Evolutionary conservation across 164 flowering plant species (phyloP), one percentile per base, ranked within the genome.

Genomic region (Taxillus chinensis): DNA sequence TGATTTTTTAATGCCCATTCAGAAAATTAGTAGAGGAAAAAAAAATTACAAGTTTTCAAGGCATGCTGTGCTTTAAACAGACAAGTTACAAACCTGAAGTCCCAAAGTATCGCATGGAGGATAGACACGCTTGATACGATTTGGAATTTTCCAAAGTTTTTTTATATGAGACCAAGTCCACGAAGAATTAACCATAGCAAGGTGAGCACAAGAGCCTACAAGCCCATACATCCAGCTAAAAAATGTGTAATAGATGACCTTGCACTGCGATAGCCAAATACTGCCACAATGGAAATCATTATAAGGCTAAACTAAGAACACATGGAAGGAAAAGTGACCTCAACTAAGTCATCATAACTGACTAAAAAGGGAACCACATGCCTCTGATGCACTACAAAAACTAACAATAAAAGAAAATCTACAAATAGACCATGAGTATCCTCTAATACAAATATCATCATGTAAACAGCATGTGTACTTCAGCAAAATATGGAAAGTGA

Each of bases 51-150:
- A 51, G 0, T 0, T 15, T 14, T 51, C 15, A 3, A 14, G 5
- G 4, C 54, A 51, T 51, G 15, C 27, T 51, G n/a, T 48, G 12
- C 51, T 8, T 48, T 48, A 48, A 48, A 11, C 51, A 11, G 51
- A 48, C 51, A 8, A 10, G 52, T 12, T 15, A 61, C 72, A 57
- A 63, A 89, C 98, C 98, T 90, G 96, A 73, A 92, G 90, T 45
- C 86, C 92, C 52, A 83, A 80, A 55, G 98, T 92, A 76, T 92
- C 95, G 75, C 98, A 87, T 62, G 98, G 96, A 68, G 98, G 98
- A 67, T 90, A 92, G 61, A 92, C 89, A 61, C 89, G 81, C 74
- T 70, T 80, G 41, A 67, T 86, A 8, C 83, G 83, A 17, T 72
- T 56, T 3, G 86, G 83, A 66, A 84, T 83, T 70, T 71, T 74